Evolutionary conservation across 768 basidiomycete species (phyloP).

Genomic region (Phaeotremella skinneri): DNA sequence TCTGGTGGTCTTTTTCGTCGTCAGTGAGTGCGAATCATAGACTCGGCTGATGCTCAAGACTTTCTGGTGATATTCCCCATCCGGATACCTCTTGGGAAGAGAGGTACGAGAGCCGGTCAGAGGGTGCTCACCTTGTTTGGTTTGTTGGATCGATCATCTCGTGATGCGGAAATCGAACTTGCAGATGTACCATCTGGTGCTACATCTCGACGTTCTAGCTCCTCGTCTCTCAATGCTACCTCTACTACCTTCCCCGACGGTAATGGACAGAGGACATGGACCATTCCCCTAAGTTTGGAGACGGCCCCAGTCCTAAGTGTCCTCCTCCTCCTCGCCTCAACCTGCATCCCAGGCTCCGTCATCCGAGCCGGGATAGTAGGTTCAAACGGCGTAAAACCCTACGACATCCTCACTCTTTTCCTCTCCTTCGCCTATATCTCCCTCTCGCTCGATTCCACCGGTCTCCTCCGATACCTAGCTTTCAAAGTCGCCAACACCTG

Average conservation of each 20-base stretch:
- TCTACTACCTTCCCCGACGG: background rate
- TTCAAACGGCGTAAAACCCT: constrained; percentile 74
- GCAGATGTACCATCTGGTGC: background rate
- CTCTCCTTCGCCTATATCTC: constrained; percentile 87
- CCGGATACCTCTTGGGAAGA: constrained; percentile 43
- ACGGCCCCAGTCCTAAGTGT: constrained; percentile 55
- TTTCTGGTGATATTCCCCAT: constrained; percentile 53
- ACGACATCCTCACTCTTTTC: constrained; percentile 90
- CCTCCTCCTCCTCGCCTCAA: constrained; percentile 52
- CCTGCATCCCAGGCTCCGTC: constrained; percentile 54
- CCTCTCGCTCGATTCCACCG: constrained; percentile 84
- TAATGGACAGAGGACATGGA: constrained; percentile 13
- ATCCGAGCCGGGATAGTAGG: constrained; percentile 78
- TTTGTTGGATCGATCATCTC: no score
- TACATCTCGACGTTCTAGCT: background rate
- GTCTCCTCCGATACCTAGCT: constrained; percentile 78
- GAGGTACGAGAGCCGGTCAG: no score
- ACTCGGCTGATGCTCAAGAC: constrained; percentile 24
- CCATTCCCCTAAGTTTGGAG: constrained; percentile 43
- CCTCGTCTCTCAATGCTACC: background rate
- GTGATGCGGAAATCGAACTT: no score
- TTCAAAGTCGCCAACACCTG: constrained; percentile 83
- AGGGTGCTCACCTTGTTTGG: no score
- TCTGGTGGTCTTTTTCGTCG: constrained; percentile 52
- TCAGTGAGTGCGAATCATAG: constrained; percentile 46